These are phyloP conservation scores for Paragyromitra xinjiangensis DNA, from an alignment of 495 filamentous ascomycete genomes.

Conservation along the genomic window DNA sequence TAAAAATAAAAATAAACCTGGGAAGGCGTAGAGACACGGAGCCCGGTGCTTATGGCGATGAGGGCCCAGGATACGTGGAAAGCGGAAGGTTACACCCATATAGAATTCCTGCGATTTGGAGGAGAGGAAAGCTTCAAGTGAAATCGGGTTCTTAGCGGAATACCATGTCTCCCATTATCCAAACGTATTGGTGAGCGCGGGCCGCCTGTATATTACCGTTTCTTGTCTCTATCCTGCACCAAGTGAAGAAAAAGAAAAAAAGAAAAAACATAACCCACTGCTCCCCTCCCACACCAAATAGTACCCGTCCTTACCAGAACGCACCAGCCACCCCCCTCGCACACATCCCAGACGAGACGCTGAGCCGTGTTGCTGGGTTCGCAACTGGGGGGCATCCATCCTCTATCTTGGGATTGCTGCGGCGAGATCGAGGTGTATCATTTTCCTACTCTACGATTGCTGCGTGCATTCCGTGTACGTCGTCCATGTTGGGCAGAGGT, in stretches of 20 bases:
- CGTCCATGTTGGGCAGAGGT: constrained; percentile 40
- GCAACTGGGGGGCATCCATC: constrained; percentile 42
- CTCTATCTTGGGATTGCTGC: constrained; percentile 50
- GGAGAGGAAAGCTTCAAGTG: constrained; percentile 9
- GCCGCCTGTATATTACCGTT: constrained; percentile 36
- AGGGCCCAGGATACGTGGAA: neutral
- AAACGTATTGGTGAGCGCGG: constrained; percentile 43
- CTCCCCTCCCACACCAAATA: constrained; percentile 44
- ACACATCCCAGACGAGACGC: constrained; percentile 45
- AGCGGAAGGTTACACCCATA: constrained; percentile 34
- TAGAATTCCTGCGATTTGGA: constrained; percentile 12
- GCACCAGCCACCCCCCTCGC: constrained; percentile 46
- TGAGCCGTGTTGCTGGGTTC: constrained; percentile 50
- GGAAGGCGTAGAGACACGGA: constrained; percentile 8
- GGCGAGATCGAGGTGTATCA: constrained; percentile 51
- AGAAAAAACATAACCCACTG: neutral
- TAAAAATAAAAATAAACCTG: constrained; percentile 7
- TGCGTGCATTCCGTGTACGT: constrained; percentile 33
- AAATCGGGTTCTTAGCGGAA: constrained; percentile 21
- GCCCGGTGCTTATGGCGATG: neutral
- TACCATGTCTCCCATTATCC: constrained; percentile 33
- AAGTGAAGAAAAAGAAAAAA: constrained; percentile 28
- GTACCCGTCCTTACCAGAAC: constrained; percentile 34
- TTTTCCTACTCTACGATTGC: constrained; percentile 48
- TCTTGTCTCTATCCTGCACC: constrained; percentile 18